These are phyloP conservation scores for Blastocladiella emersonii DNA, from an alignment of 371 early-diverging fungal genomes.

Conservation along the genomic window DNA sequence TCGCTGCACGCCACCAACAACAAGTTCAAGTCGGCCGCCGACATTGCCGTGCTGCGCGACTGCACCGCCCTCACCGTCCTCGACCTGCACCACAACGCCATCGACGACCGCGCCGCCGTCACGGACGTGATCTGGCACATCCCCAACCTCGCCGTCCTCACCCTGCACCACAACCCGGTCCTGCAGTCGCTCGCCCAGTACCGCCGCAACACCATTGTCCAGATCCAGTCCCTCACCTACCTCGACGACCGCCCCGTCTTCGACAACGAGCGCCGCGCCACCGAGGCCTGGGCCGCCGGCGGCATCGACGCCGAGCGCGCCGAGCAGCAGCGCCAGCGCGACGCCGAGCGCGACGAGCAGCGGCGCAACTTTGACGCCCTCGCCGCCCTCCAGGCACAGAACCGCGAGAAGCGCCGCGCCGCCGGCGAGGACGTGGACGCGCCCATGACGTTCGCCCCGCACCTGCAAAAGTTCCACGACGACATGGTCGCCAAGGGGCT, in stretches of 20 bases:
- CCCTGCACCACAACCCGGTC: conserved; percentile 35
- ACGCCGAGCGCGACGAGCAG: conserved; percentile 23
- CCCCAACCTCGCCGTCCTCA: conserved; percentile 37
- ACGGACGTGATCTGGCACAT: conserved; percentile 25
- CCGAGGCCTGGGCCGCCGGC: conserved; percentile 35
- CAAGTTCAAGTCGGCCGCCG: conserved; percentile 22
- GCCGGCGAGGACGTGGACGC: conserved; percentile 15
- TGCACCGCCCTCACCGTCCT: conserved; percentile 25
- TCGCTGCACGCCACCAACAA: conserved; percentile 32
- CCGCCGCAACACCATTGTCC: conserved; percentile 22
- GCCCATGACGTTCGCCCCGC: conserved; percentile 13
- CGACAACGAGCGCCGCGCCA: conserved; percentile 28
- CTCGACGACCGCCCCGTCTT: conserved; percentile 40
- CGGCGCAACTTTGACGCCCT: conserved; percentile 32
- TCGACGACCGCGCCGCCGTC: conserved; percentile 26
- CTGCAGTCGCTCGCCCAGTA: conserved; percentile 29
- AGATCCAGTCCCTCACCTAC: conserved; percentile 24
- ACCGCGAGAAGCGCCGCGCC: conserved; percentile 17
- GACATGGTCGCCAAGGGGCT: conserved; percentile 20
- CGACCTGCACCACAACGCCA: conserved; percentile 32
- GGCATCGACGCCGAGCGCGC: conserved; percentile 30
- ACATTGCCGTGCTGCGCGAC: conserved; percentile 16
- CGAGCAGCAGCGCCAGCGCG: conserved; percentile 25
- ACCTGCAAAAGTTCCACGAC: conserved; percentile 17
- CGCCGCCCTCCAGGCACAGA: conserved; percentile 20